Percentiles rank a stretch among this genome's conserved stretches.
Conservation (phyloP, 768 basidiomycete genomes). For the Peribolospora kevripleyi region DNA sequence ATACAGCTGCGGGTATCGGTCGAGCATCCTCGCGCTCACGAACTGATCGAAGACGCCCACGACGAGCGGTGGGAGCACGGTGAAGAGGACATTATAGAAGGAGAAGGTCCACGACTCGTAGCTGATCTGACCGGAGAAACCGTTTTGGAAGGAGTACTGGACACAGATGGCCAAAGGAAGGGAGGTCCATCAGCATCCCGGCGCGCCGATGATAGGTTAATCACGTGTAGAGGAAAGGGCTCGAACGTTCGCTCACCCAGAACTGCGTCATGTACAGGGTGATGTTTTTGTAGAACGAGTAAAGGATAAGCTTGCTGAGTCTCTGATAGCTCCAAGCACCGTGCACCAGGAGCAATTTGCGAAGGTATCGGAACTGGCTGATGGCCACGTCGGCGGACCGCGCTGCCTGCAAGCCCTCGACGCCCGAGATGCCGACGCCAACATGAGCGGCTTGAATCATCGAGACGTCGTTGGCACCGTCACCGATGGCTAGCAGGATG, state of each 20-base stretch:
- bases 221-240: neutral
- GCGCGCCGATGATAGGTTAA: neutral
- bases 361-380: slow-evolving; percentile 70
- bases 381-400: slow-evolving; percentile 93
- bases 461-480: slow-evolving; percentile 93
- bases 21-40: slow-evolving; percentile 83
- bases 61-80: slow-evolving; percentile 81
- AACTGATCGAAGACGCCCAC: slow-evolving; percentile 98
- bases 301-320: slow-evolving; percentile 80
- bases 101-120: slow-evolving; percentile 98
- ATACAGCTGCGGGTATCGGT: slow-evolving; percentile 91
- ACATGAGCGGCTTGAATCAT: slow-evolving; percentile 99
- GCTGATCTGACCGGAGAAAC: slow-evolving; percentile 94
- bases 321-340: slow-evolving; percentile 97
- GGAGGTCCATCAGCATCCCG: slow-evolving; percentile 5
- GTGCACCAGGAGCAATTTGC: slow-evolving; percentile 84
- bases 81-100: slow-evolving; percentile 72
- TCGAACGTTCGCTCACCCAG: slow-evolving; percentile 38
- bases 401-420: slow-evolving; percentile 97
- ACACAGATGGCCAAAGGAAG: neutral
- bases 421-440: slow-evolving; percentile 89
- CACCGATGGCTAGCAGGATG: slow-evolving; percentile 86
- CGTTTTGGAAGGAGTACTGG: slow-evolving; percentile 96
- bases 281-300: slow-evolving; percentile 95
- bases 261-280: slow-evolving; percentile 95